These are phyloP conservation scores for Microthyrium microscopicum DNA, from an alignment of 2,329 filamentous ascomycete genomes.

Conservation along the genomic window DNA sequence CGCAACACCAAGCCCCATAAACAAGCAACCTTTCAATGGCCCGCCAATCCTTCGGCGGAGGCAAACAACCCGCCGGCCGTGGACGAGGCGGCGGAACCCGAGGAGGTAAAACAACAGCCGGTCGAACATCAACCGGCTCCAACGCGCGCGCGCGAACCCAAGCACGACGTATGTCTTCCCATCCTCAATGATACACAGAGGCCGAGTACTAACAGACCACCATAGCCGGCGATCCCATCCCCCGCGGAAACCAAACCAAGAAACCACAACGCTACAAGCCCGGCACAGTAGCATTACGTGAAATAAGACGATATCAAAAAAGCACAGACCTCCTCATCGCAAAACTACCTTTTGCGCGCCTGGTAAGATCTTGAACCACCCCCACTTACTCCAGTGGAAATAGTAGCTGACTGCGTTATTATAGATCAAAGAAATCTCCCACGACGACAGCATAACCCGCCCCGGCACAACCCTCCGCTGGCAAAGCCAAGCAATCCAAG, in stretches of 20 bases:
- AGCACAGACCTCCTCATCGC: constrained; percentile 89
- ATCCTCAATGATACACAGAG: too few relatives aligned
- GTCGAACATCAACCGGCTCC: too few relatives aligned
- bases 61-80: too few relatives aligned
- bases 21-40: too few relatives aligned
- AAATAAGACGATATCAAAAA: constrained; percentile 98
- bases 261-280: constrained; percentile 28
- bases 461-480: constrained; percentile 62
- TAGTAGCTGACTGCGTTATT: background rate
- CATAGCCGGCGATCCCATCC: constrained; percentile 18
- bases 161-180: too few relatives aligned
- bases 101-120: too few relatives aligned
- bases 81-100: too few relatives aligned
- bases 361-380: constrained; percentile 33
- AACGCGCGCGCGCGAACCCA: too few relatives aligned
- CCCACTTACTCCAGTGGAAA: background rate
- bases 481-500: constrained; percentile 95
- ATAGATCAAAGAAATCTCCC: constrained; percentile 73
- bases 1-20: too few relatives aligned
- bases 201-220: too few relatives aligned
- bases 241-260: too few relatives aligned
- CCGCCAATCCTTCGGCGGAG: too few relatives aligned
- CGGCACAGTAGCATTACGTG: constrained; percentile 87
- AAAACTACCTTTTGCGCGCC: constrained; percentile 94
- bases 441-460: constrained; percentile 71